Evolutionary conservation across 2,329 filamentous ascomycete species (phyloP), one percentile per base, ranked within the genome.

Genomic region (Trichoderma brevicompactum): DNA sequence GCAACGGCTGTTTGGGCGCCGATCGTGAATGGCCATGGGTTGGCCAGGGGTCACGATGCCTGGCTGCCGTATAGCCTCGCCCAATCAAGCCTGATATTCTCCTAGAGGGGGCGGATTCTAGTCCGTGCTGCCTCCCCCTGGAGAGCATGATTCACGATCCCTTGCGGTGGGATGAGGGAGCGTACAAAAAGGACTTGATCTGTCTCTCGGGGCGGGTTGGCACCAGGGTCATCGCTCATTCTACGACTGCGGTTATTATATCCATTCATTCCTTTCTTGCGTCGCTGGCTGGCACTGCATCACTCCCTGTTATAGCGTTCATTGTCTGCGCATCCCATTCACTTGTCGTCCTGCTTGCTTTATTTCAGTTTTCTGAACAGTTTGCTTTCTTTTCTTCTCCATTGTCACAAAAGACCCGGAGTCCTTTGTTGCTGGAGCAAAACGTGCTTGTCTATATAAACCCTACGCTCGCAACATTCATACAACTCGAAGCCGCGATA

Each of bases 151-250:
- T 63, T 63, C 59, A 63, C 49, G 59, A 53, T 53, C 40, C 59
- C 32, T 38, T 43, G 23, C 6, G 49, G 49, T 54, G 36, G 52
- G 17, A 53, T 43, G 38, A 44, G 13, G 49, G 40, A 23, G 48
- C 40, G 28, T 63, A 63, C 28, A 63, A 63, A 62, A 63, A 48
- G 59, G 59, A 52, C 59, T 32, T 54, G 59, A 17, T 41, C 34
- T 41, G 17, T 54, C 52, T 36, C 52, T 54, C 12, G 52, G 19
- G 34, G 34, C 17, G 34, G 7, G 36, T 23, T 48, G 40, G 13
- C 52, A n/a, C 43, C 32, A 48, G 61, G 48, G 41, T 5, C 6
- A 46, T 56, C 41, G 52, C 41, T 49, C 32, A 17, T 50, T 64
- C 48, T 62, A 13, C 41, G 17, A 53, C 17, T n/a, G 23, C 32